Evolutionary conservation across 352 stramenopile genomes (phyloP).

Genomic region (Globisporangium middletonii): DNA sequence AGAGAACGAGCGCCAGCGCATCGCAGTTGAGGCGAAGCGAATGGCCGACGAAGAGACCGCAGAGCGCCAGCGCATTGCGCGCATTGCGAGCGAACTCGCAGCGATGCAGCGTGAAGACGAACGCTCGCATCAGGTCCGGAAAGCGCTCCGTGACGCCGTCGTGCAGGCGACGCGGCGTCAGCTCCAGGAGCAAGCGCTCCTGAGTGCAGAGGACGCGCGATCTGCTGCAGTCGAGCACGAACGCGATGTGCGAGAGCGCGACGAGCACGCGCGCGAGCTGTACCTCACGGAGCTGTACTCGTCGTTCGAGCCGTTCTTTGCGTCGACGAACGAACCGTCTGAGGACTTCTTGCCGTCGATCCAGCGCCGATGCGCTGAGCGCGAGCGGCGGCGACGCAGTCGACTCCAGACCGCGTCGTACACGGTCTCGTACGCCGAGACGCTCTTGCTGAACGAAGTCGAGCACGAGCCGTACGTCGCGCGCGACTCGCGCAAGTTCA

Average conservation of each 20-base stretch:
- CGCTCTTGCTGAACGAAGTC: conserved; percentile 35
- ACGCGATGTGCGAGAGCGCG: conserved; percentile 19
- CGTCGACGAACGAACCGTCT: conserved; percentile 23
- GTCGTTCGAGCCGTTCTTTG: conserved; percentile 51
- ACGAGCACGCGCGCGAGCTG: conserved; percentile 17
- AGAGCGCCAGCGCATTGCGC: conserved; percentile 22
- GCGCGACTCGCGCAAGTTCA: conserved; percentile 48
- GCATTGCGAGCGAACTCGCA: conserved; percentile 24
- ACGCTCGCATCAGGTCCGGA: conserved; percentile 17
- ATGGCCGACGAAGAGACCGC: conserved; percentile 37
- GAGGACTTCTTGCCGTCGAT: conserved; percentile 51
- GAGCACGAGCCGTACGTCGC: conserved; percentile 45
- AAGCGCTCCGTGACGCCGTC: conserved; percentile 19
- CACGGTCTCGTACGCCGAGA: conserved; percentile 31
- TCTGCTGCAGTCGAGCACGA: conserved; percentile 27
- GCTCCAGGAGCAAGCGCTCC: conserved; percentile 35
- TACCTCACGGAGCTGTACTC: conserved; percentile 52
- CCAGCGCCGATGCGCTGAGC: conserved; percentile 25
- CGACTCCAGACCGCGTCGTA: conserved; percentile 18
- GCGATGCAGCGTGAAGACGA: conserved; percentile 48
- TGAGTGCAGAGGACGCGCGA: conserved; percentile 43
- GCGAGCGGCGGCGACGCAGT: conserved; percentile 8
- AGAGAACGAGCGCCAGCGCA: conserved; percentile 24
- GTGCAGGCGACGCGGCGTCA: conserved; percentile 27
- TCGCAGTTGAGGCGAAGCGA: conserved; percentile 10